phyloP scores from a whole-genome alignment of 1,284 basidiomycete species.

The Phaffia rhodozyma region DNA sequence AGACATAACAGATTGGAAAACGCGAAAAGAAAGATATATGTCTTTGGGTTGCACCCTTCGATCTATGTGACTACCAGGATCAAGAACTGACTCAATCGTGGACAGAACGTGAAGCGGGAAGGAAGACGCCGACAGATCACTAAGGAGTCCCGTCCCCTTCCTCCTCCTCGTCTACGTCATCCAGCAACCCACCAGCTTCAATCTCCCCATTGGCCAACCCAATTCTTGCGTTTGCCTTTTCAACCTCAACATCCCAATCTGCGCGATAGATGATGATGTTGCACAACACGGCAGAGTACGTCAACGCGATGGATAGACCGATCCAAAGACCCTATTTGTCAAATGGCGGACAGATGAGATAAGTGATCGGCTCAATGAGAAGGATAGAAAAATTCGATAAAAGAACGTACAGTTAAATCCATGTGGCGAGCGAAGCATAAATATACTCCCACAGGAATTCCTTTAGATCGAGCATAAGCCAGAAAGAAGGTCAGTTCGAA shows the following conservation, averaged over 20 bases:
- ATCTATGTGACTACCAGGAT: too few relatives aligned
- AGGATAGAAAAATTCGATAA: neutral
- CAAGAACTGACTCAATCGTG: too few relatives aligned
- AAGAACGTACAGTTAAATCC: slow-evolving; percentile 26
- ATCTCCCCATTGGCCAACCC: slow-evolving; percentile 22
- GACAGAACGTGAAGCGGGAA: too few relatives aligned
- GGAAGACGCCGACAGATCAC: too few relatives aligned
- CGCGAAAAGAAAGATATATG: too few relatives aligned
- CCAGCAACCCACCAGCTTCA: neutral
- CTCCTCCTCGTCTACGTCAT: too few relatives aligned
- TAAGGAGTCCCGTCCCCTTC: too few relatives aligned
- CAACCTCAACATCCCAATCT: slow-evolving; percentile 36
- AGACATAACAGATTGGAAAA: too few relatives aligned
- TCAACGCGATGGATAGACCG: slow-evolving; percentile 37
- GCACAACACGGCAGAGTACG: slow-evolving; percentile 29
- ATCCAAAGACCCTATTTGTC: slow-evolving; percentile 37
- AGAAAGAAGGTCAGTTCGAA: neutral
- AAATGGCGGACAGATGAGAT: slow-evolving; percentile 17
- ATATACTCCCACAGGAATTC: slow-evolving; percentile 39
- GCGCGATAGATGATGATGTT: slow-evolving; percentile 34
- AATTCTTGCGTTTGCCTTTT: slow-evolving; percentile 33
- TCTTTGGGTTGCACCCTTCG: too few relatives aligned
- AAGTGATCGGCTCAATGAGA: neutral
- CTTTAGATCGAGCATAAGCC: slow-evolving; percentile 13
- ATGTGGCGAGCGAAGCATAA: slow-evolving; percentile 34